Evolutionary conservation across 2,329 filamentous ascomycete genomes (phyloP), one percentile per base, ranked within the genome.

Genomic region (Passalora sequoiae): DNA sequence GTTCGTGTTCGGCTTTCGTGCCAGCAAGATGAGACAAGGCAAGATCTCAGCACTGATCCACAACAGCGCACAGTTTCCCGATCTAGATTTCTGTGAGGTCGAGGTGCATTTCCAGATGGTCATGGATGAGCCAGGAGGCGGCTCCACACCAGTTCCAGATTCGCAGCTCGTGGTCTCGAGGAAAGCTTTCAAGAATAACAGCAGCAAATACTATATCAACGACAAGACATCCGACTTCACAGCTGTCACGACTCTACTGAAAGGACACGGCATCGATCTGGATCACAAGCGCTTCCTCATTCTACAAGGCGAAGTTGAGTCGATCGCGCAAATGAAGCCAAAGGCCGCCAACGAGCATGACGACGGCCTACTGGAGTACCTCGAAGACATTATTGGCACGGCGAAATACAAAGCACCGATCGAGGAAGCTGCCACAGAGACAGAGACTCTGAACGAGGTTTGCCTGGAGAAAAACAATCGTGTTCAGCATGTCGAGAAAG

Each of bases 221-320:
- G 81, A 78, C 52, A 86, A 84, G 57, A 82, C 85, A 49, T 95
- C 91, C 24, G 94, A 86, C 60, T 98, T 96, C 64, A 97, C 89
- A 0, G 78, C 82, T 0, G 92, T 98, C 20, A 96, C 89, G 0
- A 87, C 83, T 0, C 73, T 98, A 10, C 77, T 98, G 6, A 84
- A 84, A 44, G 88, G 89, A 16, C 81, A 86, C 17, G 94, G 92
- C 2, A 86, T 98, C 12, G 92, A 98, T 69, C 75, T 98, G 16
- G 92, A 98, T 60, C 92, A 98, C 70, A 98, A 98, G 69, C 86
- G 92, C 47, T 98, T 98, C 69, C 71, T 98, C 41, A 98, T 98
- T 60, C 72, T 98, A 8, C 92, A 98, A 66, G 92, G 92, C 60
- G 92, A 98, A 65, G 92, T 98, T 46, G 92, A 98, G 66, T 96